These are phyloP conservation scores for Gomphus bonarii DNA, from an alignment of 1,284 basidiomycete genomes.

Conservation along the genomic window DNA sequence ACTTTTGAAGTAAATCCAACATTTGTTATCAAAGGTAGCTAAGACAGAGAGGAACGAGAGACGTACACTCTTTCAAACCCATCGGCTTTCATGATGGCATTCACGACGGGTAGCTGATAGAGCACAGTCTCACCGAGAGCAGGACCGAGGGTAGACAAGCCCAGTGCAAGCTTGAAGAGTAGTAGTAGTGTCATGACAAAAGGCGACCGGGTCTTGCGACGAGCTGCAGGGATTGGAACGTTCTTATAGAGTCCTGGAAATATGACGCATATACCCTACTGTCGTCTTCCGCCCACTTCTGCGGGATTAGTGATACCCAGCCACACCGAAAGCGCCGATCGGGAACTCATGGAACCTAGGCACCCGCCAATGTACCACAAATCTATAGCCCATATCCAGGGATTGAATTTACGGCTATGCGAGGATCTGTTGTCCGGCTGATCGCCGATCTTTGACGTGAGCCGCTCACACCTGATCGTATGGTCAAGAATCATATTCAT, in stretches of 20 bases:
- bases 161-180: background rate
- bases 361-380: too few species aligned
- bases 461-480: too few species aligned
- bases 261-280: background rate
- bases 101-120: slow-evolving; percentile 12
- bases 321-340: too few species aligned
- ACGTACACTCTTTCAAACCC: slow-evolving; percentile 23
- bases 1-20: slow-evolving; percentile 2
- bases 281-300: too few species aligned
- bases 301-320: too few species aligned
- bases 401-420: too few species aligned
- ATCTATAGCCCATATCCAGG: too few species aligned
- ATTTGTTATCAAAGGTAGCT: background rate
- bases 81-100: slow-evolving; percentile 17
- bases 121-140: slow-evolving; percentile 8
- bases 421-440: too few species aligned
- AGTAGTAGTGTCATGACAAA: background rate
- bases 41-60: slow-evolving; percentile 1
- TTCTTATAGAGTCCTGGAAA: background rate
- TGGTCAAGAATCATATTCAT: too few species aligned
- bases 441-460: too few species aligned
- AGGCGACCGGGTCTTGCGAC: background rate
- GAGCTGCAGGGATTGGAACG: background rate
- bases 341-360: too few species aligned
- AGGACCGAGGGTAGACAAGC: background rate